These are phyloP conservation scores for Albugo candida DNA, from an alignment of 352 stramenopile species.

Conservation along the genomic window DNA sequence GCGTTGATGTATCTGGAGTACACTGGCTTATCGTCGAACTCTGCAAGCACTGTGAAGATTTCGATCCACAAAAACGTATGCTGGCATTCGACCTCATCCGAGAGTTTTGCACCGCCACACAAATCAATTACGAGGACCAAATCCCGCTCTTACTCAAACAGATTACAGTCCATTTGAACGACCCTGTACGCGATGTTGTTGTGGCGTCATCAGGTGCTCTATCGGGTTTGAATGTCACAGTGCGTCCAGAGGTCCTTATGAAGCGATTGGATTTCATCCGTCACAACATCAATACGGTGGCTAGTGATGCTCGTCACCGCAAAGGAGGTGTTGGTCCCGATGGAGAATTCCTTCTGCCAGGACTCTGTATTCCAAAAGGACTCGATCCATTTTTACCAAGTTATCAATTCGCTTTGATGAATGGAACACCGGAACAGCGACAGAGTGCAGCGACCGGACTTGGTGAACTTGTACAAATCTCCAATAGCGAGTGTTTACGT, in stretches of 20 bases:
- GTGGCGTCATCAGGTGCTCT: conserved; percentile 80
- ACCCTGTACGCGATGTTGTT: conserved; percentile 79
- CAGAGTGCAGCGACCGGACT: conserved; percentile 88
- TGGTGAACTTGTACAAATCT: conserved; percentile 92
- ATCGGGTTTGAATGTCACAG: conserved; percentile 78
- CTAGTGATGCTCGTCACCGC: conserved; percentile 87
- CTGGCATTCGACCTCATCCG: conserved; percentile 85
- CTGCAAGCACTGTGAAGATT: conserved; percentile 86
- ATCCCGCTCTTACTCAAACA: conserved; percentile 92
- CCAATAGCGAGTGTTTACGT: conserved; percentile 71
- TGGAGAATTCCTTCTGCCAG: conserved; percentile 60
- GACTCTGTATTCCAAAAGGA: conserved; percentile 65
- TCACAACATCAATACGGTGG: conserved; percentile 92
- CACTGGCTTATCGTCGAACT: conserved; percentile 91
- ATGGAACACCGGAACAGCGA: conserved; percentile 76
- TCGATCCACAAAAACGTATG: conserved; percentile 67
- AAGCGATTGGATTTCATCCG: conserved; percentile 95
- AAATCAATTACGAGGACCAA: conserved; percentile 83
- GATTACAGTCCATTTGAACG: conserved; percentile 92
- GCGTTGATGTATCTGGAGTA: conserved; percentile 78
- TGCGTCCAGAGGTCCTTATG: conserved; percentile 83
- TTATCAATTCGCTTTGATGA: conserved; percentile 96
- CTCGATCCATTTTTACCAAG: conserved; percentile 94
- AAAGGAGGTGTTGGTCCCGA: conserved; percentile 75
- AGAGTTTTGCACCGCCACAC: conserved; percentile 76